Conservation (phyloP, 2,329 filamentous ascomycete species). For the Pochonia chlamydosporia region DNA sequence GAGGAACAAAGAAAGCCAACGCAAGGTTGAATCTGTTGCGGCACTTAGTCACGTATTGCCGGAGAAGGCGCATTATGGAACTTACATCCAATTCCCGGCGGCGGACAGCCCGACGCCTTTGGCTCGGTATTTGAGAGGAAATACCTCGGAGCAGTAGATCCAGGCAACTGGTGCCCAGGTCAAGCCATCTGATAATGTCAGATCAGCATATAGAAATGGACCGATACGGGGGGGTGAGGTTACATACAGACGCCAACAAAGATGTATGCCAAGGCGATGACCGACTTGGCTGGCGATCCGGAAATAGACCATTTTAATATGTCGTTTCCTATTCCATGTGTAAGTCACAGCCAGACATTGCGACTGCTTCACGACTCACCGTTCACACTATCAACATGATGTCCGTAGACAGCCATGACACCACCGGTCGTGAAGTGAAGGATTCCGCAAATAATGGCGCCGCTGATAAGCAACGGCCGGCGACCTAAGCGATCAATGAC, state of each 20-base stretch:
- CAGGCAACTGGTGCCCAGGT: conserved; percentile 40
- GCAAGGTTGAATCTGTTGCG: conserved; percentile 29
- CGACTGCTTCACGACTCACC: no score
- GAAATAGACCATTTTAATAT: conserved; percentile 40
- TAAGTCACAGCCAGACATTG: no score
- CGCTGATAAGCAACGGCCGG: conserved; percentile 38
- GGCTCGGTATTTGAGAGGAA: conserved; percentile 38
- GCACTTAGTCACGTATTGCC: not conserved
- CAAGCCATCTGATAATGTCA: not conserved
- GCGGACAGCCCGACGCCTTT: conserved; percentile 47
- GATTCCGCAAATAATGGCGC: conserved; percentile 37
- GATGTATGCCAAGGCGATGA: conserved; percentile 46
- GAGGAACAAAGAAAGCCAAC: conserved; percentile 30
- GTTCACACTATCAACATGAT: conserved; percentile 36
- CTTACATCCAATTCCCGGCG: conserved; percentile 29
- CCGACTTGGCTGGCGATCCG: conserved; percentile 39
- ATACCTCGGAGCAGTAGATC: conserved; percentile 51
- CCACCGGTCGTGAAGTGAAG: conserved; percentile 43
- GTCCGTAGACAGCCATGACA: conserved; percentile 43
- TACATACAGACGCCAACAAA: conserved; percentile 28
- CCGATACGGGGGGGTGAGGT: not conserved
- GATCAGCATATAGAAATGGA: not conserved
- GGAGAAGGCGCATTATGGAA: not conserved
- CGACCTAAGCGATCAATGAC: conserved; percentile 45
- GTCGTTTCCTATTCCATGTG: conserved; percentile 39